Conservation (phyloP, 2,329 filamentous ascomycete genomes). For the Colletotrichum orchidophilum region DNA sequence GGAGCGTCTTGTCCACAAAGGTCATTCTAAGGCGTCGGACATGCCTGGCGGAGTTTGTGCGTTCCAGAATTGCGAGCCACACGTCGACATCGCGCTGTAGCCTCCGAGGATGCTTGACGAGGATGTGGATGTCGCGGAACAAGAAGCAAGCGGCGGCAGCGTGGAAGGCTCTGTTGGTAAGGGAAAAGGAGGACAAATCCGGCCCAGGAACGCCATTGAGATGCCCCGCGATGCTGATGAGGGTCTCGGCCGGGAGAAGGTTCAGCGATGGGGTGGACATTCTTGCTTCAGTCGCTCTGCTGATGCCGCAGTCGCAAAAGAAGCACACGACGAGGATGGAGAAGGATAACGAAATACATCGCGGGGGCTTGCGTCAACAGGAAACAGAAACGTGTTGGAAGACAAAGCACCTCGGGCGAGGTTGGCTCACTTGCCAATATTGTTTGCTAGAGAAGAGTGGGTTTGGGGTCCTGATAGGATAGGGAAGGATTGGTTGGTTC, state of each 20-base stretch:
- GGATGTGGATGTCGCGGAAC: constrained; percentile 1
- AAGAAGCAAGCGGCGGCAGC: neutral
- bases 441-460: constrained; percentile 5
- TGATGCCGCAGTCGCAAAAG: neutral
- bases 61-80: neutral
- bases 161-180: neutral
- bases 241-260: constrained; percentile 12
- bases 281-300: neutral
- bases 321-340: neutral
- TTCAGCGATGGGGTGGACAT: neutral
- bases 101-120: neutral
- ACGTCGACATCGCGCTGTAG: neutral
- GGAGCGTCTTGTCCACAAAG: neutral
- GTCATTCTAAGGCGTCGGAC: neutral
- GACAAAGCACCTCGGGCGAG: neutral
- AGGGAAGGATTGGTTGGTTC: neutral
- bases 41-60: neutral
- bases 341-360: neutral
- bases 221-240: constrained; percentile 3
- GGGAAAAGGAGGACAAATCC: constrained; percentile 4
- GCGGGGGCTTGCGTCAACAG: neutral
- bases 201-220: neutral
- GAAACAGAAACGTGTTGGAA: neutral
- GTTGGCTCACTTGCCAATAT: neutral
- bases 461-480: neutral